Base-by-base conservation (phyloP, 176 grass and related monocot genomes). In the Typha latifolia region DNA sequence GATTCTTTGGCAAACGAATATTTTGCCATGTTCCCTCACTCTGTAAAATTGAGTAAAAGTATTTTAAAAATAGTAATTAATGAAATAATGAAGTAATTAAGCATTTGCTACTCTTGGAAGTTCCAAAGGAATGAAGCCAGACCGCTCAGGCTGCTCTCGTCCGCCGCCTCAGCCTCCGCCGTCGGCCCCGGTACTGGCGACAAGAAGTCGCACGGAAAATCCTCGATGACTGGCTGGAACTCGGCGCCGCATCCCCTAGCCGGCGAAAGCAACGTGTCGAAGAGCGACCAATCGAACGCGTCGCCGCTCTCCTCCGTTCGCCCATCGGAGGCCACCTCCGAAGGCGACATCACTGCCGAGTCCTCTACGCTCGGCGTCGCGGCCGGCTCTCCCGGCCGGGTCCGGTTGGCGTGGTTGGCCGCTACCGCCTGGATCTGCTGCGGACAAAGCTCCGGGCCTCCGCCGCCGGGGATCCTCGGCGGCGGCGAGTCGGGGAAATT, bases 401-500 rank as follows among this genome's bases (percentile, higher is more conserved):
- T 4, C 8, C 53, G 53, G 16, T 65, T 32, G 14, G 63, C 63
- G 32, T 65, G 63, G 63, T 32, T 16, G 31, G 63, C 63, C 9
- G 63, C 63, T 4, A 14, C 63, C 14, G 14, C 63, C 7, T 43
- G 63, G 32, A 65, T 43, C 32, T 65, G 31, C 12, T 37, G 37
- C 14, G 27, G 63, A 10, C 37, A 9, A 43, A 43, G 37, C 37
- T 6, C 11, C 9, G 2, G 10, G 15, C 13, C 14, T 15, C 14
- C 63, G 5, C 26, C 27, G 2, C 27, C 62, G 16, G 5, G 4
- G 31, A 15, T 14, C 5, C 31, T 32, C 63, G 3, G 31, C 14
- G 63, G 63, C 15, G 63, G 63, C 31, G 32, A 10, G 63, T 65
- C 63, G 32, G 63, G 63, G 16, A 65, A 65, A 14, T 65, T 65